These are phyloP conservation scores for Abrus pulchellus DNA, from an alignment of 306 rosid species.

Conservation along the genomic window DNA sequence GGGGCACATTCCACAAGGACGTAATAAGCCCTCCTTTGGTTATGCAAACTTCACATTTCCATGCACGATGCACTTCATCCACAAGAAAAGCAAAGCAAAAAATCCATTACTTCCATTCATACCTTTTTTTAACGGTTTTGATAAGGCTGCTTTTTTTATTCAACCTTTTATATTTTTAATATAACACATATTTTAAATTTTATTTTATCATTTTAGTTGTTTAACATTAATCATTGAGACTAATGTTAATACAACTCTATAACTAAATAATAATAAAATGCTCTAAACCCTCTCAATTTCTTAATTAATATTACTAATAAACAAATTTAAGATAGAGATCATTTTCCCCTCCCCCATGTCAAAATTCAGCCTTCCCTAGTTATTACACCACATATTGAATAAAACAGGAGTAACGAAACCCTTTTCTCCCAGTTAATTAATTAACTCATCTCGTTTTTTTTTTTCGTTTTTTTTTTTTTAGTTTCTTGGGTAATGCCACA, in stretches of 20 bases:
- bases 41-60: constrained; percentile 41
- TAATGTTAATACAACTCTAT: not conserved
- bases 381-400: too few relatives aligned
- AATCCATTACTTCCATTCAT: too few relatives aligned
- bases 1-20: constrained; percentile 50
- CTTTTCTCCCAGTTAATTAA: not conserved
- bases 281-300: not conserved
- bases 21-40: constrained; percentile 40
- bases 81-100: not conserved
- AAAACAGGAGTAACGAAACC: not conserved
- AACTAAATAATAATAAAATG: not conserved
- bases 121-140: too few relatives aligned
- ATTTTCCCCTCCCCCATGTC: too few relatives aligned
- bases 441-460: not conserved
- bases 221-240: too few relatives aligned
- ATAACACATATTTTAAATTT: not conserved
- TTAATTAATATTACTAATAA: not conserved
- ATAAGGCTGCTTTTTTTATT: too few relatives aligned
- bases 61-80: constrained; percentile 45
- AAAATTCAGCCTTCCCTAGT: too few relatives aligned
- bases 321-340: too few relatives aligned
- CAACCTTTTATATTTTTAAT: not conserved
- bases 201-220: too few relatives aligned
- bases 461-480: not conserved
- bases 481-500: not conserved